phyloP scores from a whole-genome alignment of 148 eudicot genomes.

The Cornus florida region DNA sequence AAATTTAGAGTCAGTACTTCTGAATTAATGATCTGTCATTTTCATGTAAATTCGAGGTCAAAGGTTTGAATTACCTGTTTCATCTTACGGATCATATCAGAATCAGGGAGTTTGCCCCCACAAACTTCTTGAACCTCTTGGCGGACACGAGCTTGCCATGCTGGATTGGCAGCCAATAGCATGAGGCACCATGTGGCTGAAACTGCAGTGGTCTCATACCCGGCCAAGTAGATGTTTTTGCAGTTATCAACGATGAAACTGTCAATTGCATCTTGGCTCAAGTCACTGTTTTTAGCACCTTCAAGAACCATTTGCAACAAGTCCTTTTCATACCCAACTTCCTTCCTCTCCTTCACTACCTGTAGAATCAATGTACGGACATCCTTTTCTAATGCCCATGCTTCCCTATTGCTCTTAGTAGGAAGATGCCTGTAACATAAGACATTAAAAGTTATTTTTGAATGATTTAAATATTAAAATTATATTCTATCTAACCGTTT shows the following conservation, averaged over 20 bases:
- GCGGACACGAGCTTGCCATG: neutral
- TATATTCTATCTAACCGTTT: too few relatives aligned
- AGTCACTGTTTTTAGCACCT: neutral
- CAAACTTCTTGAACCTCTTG: neutral
- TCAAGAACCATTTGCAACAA: slow-evolving; percentile 2
- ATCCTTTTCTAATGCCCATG: neutral
- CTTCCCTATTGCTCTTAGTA: neutral
- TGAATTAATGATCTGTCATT: neutral
- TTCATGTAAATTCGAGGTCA: too few relatives aligned
- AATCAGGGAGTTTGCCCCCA: neutral
- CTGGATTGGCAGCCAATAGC: neutral
- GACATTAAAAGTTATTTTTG: neutral
- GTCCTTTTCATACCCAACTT: neutral
- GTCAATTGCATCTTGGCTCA: neutral
- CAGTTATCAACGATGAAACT: neutral
- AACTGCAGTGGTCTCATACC: neutral
- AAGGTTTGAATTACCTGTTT: neutral
- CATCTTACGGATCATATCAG: neutral
- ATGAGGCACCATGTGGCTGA: neutral
- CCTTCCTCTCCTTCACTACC: slow-evolving; percentile 1
- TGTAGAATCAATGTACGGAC: neutral
- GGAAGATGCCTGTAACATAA: neutral
- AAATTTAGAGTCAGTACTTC: neutral
- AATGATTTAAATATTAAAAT: too few relatives aligned
- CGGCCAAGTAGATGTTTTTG: slow-evolving; percentile 1